phyloP scores from a whole-genome alignment of 2,329 filamentous ascomycete genomes.

The Lachnellula subtilissima region DNA sequence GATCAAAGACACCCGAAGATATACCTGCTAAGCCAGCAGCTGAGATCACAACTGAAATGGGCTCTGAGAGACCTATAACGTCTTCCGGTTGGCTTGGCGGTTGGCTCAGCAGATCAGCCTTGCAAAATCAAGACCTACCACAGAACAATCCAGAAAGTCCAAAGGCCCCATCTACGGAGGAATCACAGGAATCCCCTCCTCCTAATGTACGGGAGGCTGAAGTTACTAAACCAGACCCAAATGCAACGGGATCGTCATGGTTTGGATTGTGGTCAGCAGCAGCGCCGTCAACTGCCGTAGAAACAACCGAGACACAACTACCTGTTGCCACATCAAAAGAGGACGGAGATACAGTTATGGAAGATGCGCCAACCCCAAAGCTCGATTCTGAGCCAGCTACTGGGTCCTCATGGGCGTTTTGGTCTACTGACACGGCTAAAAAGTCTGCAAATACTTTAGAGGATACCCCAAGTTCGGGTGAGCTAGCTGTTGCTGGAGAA shows the following conservation, averaged over 20 bases:
- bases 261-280: slow-evolving; percentile 29
- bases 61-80: slow-evolving; percentile 18
- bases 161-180: background rate
- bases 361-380: slow-evolving; percentile 15
- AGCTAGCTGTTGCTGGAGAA: slow-evolving; percentile 54
- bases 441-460: slow-evolving; percentile 18
- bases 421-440: slow-evolving; percentile 48
- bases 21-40: background rate
- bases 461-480: slow-evolving; percentile 27
- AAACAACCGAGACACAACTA: slow-evolving; percentile 21
- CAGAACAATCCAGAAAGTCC: slow-evolving; percentile 1
- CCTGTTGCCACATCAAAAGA: slow-evolving; percentile 15
- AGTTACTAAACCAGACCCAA: background rate
- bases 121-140: slow-evolving; percentile 1
- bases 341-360: slow-evolving; percentile 18
- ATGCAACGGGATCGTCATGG: slow-evolving; percentile 23
- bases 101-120: slow-evolving; percentile 42
- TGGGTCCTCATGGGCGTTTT: slow-evolving; percentile 75
- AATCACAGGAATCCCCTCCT: background rate
- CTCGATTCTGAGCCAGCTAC: slow-evolving; percentile 31
- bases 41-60: background rate
- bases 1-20: slow-evolving; percentile 1
- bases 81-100: slow-evolving; percentile 52
- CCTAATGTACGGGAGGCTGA: background rate
- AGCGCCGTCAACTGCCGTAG: slow-evolving; percentile 19